Conservation (phyloP, 106 monocot genomes). For the Chionographis japonica region DNA sequence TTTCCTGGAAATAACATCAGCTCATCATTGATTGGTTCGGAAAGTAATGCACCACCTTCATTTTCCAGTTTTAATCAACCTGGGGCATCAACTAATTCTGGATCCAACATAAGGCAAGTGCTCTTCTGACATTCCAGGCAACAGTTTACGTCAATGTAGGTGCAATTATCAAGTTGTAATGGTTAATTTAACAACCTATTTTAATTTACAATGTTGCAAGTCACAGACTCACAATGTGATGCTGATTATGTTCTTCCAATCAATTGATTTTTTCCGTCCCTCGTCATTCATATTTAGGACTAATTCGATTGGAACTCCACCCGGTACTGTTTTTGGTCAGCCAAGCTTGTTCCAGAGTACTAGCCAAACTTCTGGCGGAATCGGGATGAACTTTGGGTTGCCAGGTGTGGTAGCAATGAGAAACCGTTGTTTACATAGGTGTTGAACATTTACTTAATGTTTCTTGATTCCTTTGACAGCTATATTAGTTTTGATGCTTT, state of each 20-base stretch:
- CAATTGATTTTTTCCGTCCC: neutral
- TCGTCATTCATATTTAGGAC: constrained; percentile 30
- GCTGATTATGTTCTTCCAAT: neutral
- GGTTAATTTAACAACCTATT: neutral
- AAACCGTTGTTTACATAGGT: neutral
- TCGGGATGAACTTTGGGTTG: constrained; percentile 40
- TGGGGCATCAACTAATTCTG: constrained; percentile 39
- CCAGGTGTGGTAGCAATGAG: constrained; percentile 24
- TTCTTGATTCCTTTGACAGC: neutral
- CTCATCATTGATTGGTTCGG: constrained; percentile 12
- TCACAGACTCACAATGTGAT: neutral
- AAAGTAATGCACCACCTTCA: constrained; percentile 34
- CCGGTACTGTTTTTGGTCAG: constrained; percentile 38
- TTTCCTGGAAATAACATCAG: constrained; percentile 23
- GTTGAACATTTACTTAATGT: neutral
- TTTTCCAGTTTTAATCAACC: constrained; percentile 77
- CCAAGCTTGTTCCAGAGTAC: constrained; percentile 16
- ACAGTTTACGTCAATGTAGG: neutral
- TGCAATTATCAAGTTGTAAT: neutral
- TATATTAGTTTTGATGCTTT: neutral
- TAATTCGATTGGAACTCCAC: constrained; percentile 11
- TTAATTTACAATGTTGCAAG: neutral
- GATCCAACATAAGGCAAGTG: constrained; percentile 32
- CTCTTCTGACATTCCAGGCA: neutral
- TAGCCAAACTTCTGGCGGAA: constrained; percentile 29